Percentiles rank a stretch among this genome's conserved stretches.
These are phyloP conservation scores for Selaginella tamariscina DNA, from an alignment of 75 land plant genomes.

Conservation along the genomic window DNA sequence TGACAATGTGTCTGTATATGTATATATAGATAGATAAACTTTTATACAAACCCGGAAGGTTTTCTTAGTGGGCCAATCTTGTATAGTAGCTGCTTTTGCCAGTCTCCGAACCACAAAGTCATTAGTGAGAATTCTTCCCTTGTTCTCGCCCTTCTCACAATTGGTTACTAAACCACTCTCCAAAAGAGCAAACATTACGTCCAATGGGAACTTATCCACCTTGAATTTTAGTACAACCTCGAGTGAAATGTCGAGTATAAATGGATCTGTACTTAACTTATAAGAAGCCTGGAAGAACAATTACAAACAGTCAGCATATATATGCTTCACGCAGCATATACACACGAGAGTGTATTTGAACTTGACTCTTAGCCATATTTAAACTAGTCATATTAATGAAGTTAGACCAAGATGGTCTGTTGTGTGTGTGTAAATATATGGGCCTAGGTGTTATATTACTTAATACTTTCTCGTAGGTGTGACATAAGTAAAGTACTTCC, in stretches of 20 bases:
- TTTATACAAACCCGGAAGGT: slow-evolving; percentile 39
- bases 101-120: slow-evolving; percentile 71
- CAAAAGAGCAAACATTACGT: slow-evolving; percentile 73
- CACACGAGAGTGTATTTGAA: no score
- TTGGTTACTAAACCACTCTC: slow-evolving; percentile 69
- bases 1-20: no score
- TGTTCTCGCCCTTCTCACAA: slow-evolving; percentile 62
- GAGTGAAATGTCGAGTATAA: slow-evolving; percentile 46
- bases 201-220: slow-evolving; percentile 41
- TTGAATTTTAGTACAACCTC: slow-evolving; percentile 41
- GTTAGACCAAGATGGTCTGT: no score
- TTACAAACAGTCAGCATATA: no score
- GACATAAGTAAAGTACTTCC: no score
- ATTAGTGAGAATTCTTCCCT: slow-evolving; percentile 54
- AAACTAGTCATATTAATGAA: no score
- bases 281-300: slow-evolving; percentile 43
- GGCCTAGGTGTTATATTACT: no score
- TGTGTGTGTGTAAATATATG: no score
- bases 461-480: no score
- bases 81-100: slow-evolving; percentile 56
- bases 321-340: no score
- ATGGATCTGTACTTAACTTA: slow-evolving; percentile 40
- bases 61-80: slow-evolving; percentile 52
- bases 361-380: no score
- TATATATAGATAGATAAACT: no score